A percentile compares a stretch with the other conserved stretches of the same genome.
These are phyloP conservation scores for Vachellia pachyceras DNA, from an alignment of 306 rosid genomes.

Conservation along the genomic window DNA sequence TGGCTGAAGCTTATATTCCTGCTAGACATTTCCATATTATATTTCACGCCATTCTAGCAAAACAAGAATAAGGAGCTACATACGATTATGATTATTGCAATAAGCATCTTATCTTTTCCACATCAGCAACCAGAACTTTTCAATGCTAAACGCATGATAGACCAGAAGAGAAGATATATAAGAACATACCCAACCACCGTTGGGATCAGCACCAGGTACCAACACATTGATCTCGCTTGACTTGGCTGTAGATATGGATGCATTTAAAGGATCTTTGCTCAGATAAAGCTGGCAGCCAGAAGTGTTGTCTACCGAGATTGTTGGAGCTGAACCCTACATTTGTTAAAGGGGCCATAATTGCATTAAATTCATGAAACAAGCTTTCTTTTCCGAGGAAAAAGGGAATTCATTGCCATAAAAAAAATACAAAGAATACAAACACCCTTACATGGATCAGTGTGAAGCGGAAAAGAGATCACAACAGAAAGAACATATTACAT, in stretches of 20 bases:
- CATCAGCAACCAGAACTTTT: slow-evolving; percentile 15
- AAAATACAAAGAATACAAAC: too few species aligned
- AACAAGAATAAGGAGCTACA: background rate
- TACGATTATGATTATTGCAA: background rate
- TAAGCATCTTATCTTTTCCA: background rate
- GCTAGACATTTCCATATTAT: background rate
- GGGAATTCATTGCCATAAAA: background rate
- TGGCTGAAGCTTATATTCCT: background rate
- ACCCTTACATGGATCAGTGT: background rate
- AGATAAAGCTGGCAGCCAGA: slow-evolving; percentile 89
- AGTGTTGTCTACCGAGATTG: slow-evolving; percentile 91
- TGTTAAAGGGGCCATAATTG: slow-evolving; percentile 31
- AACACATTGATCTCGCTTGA: slow-evolving; percentile 94
- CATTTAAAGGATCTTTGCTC: slow-evolving; percentile 79
- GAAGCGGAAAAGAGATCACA: background rate
- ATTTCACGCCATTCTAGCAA: background rate
- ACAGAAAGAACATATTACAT: background rate
- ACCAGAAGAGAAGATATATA: slow-evolving; percentile 23
- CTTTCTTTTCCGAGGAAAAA: background rate
- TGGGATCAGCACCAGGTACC: slow-evolving; percentile 78
- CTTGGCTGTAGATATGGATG: slow-evolving; percentile 91
- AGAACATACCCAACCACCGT: slow-evolving; percentile 89
- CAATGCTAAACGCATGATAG: background rate
- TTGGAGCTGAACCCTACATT: slow-evolving; percentile 89
- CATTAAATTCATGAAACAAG: slow-evolving; percentile 14